Conservation (phyloP, 768 basidiomycete genomes). For the Mycena crocata region DNA sequence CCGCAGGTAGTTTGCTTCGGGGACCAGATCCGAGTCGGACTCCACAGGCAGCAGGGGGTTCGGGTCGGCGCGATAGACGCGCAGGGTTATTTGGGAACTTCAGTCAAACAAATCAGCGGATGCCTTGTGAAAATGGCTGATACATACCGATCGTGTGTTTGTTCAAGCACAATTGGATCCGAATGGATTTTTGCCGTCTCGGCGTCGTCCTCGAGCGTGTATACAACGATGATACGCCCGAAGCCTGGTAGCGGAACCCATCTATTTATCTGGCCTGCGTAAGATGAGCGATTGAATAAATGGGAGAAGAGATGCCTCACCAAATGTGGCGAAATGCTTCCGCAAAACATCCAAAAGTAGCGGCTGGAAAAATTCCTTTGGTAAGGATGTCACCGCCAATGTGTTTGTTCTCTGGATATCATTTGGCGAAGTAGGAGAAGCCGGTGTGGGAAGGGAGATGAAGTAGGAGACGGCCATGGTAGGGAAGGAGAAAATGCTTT, state of each 20-base stretch:
- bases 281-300: no score
- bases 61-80: constrained; percentile 81
- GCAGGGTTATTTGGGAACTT: constrained; percentile 63
- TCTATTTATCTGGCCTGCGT: constrained; percentile 84
- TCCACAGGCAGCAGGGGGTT: constrained; percentile 63
- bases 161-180: constrained; percentile 73
- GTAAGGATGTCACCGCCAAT: constrained; percentile 82
- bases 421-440: constrained; percentile 28
- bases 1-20: constrained; percentile 67
- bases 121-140: constrained; percentile 16
- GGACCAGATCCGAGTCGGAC: constrained; percentile 43
- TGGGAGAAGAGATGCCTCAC: no score
- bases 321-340: constrained; percentile 80
- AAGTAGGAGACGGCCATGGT: constrained; percentile 28
- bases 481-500: not conserved
- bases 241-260: constrained; percentile 92
- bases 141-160: constrained; percentile 63
- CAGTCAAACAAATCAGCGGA: not conserved
- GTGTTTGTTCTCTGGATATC: constrained; percentile 74
- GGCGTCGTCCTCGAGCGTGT: constrained; percentile 68
- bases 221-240: constrained; percentile 86
- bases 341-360: constrained; percentile 72
- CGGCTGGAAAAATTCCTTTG: constrained; percentile 82
- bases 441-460: constrained; percentile 31
- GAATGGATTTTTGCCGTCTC: constrained; percentile 74